These are phyloP conservation scores for Phaeosphaeria sp. DNA, from an alignment of 2,329 filamentous ascomycete species.

Conservation along the genomic window DNA sequence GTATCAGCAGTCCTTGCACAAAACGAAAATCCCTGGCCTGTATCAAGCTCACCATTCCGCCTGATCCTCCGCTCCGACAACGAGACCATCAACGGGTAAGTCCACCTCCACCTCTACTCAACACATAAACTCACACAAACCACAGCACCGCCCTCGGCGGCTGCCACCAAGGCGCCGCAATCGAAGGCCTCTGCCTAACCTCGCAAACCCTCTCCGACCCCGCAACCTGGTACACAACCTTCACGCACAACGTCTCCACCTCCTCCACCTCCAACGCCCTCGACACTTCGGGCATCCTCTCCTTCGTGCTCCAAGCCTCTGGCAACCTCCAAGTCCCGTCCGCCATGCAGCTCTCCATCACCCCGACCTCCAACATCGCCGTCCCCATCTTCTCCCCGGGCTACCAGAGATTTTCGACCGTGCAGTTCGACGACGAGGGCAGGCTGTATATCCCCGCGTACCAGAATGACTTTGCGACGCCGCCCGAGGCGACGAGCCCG, in stretches of 20 bases:
- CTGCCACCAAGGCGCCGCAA: slow-evolving; percentile 55
- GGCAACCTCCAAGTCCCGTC: slow-evolving; percentile 20
- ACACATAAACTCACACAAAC: background rate
- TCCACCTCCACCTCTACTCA: background rate
- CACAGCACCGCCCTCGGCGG: slow-evolving; percentile 25
- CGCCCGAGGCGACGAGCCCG: slow-evolving; percentile 18
- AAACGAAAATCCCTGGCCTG: slow-evolving; percentile 9
- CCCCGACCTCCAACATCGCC: slow-evolving; percentile 48
- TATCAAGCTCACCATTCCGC: slow-evolving; percentile 26
- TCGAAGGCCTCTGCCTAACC: slow-evolving; percentile 48
- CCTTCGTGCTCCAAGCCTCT: slow-evolving; percentile 14
- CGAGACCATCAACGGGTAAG: slow-evolving; percentile 21
- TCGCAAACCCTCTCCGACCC: slow-evolving; percentile 8
- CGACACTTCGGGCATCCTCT: slow-evolving; percentile 20
- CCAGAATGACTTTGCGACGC: slow-evolving; percentile 47
- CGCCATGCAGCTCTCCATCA: slow-evolving; percentile 40
- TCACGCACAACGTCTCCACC: slow-evolving; percentile 38
- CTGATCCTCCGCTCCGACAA: slow-evolving; percentile 29
- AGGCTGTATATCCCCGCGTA: slow-evolving; percentile 46
- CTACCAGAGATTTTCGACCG: slow-evolving; percentile 17
- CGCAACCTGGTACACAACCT: slow-evolving; percentile 25
- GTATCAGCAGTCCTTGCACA: slow-evolving; percentile 10
- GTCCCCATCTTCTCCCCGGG: slow-evolving; percentile 47
- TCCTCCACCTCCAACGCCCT: slow-evolving; percentile 3
- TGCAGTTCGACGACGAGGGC: slow-evolving; percentile 49